Conservation (phyloP, 2,329 filamentous ascomycete species). For the Apiospora saccharicola region DNA sequence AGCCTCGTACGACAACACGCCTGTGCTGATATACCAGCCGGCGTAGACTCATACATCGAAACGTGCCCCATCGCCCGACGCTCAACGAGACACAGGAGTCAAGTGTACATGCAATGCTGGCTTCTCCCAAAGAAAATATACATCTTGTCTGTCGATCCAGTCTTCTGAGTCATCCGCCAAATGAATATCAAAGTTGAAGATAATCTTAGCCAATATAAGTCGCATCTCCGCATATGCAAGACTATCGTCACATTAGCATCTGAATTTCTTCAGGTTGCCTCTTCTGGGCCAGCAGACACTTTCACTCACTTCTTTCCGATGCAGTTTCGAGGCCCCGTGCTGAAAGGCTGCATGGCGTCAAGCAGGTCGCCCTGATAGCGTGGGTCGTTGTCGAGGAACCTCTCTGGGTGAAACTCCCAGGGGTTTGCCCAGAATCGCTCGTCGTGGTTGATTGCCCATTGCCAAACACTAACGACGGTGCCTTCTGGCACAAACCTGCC, state of each 20-base stretch:
- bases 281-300: not conserved
- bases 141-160: slow-evolving; percentile 41
- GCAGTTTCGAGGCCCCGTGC: slow-evolving; percentile 48
- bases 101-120: slow-evolving; percentile 39
- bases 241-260: not conserved
- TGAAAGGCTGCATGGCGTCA: slow-evolving; percentile 47
- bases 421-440: slow-evolving; percentile 48
- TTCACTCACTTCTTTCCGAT: slow-evolving; percentile 44
- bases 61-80: not conserved
- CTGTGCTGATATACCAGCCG: not conserved
- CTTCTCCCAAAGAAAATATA: slow-evolving; percentile 42
- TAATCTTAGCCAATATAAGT: slow-evolving; percentile 44
- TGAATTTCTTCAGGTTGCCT: not conserved
- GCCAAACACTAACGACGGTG: slow-evolving; percentile 46
- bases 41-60: not conserved
- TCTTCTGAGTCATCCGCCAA: slow-evolving; percentile 36
- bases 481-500: slow-evolving; percentile 38
- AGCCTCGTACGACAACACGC: not conserved
- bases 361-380: slow-evolving; percentile 43
- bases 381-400: slow-evolving; percentile 43
- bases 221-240: slow-evolving; percentile 50
- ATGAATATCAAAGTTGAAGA: slow-evolving; percentile 47
- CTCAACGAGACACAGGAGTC: slow-evolving; percentile 29
- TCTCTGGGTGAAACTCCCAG: slow-evolving; percentile 47
- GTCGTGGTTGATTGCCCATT: slow-evolving; percentile 46